These are phyloP conservation scores for Asterophora lycoperdoides DNA, from an alignment of 768 basidiomycete genomes.

Conservation along the genomic window DNA sequence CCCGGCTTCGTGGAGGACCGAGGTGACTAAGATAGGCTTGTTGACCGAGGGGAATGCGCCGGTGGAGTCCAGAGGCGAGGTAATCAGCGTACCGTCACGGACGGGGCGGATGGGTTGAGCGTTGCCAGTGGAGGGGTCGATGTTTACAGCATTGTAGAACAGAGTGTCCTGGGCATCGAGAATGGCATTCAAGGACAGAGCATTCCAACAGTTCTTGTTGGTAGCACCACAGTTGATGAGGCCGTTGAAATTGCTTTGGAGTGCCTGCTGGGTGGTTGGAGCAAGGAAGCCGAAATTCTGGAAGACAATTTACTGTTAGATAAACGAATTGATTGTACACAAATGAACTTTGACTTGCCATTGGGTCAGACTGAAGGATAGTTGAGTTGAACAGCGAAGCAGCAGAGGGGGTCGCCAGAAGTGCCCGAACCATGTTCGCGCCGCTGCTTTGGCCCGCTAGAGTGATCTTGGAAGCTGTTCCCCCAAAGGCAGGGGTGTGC, in stretches of 20 bases:
- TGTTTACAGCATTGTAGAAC: conserved; percentile 33
- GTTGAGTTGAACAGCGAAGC: conserved; percentile 69
- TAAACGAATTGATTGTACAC: conserved; percentile 4
- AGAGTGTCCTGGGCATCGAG: conserved; percentile 50
- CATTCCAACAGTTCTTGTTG: conserved; percentile 46
- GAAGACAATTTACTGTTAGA: too few relatives aligned
- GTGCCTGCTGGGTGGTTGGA: conserved; percentile 43
- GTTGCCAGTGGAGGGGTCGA: conserved; percentile 51
- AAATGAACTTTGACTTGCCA: conserved; percentile 41
- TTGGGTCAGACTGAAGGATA: conserved; percentile 84
- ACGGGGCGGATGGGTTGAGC: conserved; percentile 64
- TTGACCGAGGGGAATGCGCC: conserved; percentile 52
- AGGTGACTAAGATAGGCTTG: conserved; percentile 71
- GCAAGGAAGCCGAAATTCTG: conserved; percentile 76
- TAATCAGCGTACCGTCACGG: conserved; percentile 64
- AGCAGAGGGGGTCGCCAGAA: conserved; percentile 71
- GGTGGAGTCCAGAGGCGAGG: conserved; percentile 58
- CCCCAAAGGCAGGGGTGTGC: conserved; percentile 61
- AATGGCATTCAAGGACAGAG: conserved; percentile 47
- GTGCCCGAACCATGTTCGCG: conserved; percentile 69
- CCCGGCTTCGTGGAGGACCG: conserved; percentile 69
- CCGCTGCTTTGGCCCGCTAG: conserved; percentile 83
- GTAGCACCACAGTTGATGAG: conserved; percentile 43
- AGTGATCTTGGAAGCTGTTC: conserved; percentile 60
- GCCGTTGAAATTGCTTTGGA: conserved; percentile 51